phyloP scores from a whole-genome alignment of 345 rosid species.

The Citrus medica region DNA sequence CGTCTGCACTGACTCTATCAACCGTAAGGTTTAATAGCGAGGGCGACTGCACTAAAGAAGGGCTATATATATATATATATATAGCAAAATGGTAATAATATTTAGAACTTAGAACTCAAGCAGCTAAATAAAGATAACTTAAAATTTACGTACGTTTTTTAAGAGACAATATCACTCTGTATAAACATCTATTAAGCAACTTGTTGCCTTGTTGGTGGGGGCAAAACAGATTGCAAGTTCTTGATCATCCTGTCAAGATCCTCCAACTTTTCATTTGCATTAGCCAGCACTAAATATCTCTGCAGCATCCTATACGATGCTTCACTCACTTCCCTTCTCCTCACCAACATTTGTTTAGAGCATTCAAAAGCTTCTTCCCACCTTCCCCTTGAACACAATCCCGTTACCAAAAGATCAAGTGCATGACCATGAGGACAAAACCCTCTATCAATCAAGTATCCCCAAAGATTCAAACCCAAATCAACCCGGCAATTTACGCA shows the following conservation, averaged over 20 bases:
- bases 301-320: conserved; percentile 51
- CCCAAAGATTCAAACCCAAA: conserved; percentile 63
- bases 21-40: no score
- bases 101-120: neutral
- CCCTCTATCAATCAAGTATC: conserved; percentile 57
- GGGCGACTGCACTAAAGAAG: no score
- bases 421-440: conserved; percentile 80
- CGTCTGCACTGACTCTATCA: no score
- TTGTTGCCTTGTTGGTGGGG: conserved; percentile 33
- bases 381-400: conserved; percentile 60
- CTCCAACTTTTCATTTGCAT: conserved; percentile 38
- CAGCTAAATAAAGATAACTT: neutral
- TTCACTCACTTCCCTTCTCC: conserved; percentile 69
- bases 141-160: neutral
- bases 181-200: neutral
- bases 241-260: conserved; percentile 51
- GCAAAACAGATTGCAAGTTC: conserved; percentile 51
- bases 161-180: neutral
- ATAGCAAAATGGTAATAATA: no score
- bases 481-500: conserved; percentile 52
- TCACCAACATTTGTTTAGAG: conserved; percentile 56
- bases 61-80: no score
- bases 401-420: conserved; percentile 69
- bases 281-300: conserved; percentile 34
- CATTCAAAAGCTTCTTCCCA: conserved; percentile 63